Evolutionary conservation across 2,329 filamentous ascomycete genomes (phyloP), one percentile per base, ranked within the genome.

Genomic region (Incumbomyces delicatus): DNA sequence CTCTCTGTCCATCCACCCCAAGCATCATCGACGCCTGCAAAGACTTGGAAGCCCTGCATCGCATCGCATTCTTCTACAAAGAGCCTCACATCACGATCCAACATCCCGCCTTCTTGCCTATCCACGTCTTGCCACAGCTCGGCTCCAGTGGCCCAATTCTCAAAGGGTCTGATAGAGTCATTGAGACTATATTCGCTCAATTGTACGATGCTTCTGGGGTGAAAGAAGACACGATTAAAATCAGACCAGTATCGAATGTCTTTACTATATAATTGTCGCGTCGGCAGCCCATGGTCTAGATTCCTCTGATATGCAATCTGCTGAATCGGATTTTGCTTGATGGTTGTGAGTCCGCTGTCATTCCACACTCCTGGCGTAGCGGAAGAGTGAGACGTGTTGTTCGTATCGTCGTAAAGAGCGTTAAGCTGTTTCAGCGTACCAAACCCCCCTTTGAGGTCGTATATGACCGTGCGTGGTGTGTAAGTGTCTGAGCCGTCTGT

Each of bases 201-300:
- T 61, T 94, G 89, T 8, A 94, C 74, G 45, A 95, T 78, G 11
- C 88, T 95, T 46, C 78, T 80, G 7, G 92, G 92, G 61, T 96
- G 89, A 62, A 85, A 95, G 66, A 81, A 98, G n/a, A 92, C 77
- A 20, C 87, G 80, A 56, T 87, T 94, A 66, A 88, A 96, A 65
- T 98, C 92, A 29, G 88, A 94, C 90, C 92, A 98, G 68, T 92
- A 96, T 45, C 87, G 79, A n/a, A 96, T 85, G 10, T 78, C 76
- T 6, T 80, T 76, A 1, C 80, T 73, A 1, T 75, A 83, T 16
- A 95, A 73, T 44, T 72, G 68, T 0, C 84, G 77, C 5, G 81
- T 73, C 2, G 76, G 64, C 4, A 76, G 62, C 17, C 87, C 88
- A 27, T 78, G 67, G 56, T 95, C 85, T 2, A 96, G 77, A 53